Evolutionary conservation across 352 stramenopile species (phyloP).

Genomic region (Globisporangium viniferum): DNA sequence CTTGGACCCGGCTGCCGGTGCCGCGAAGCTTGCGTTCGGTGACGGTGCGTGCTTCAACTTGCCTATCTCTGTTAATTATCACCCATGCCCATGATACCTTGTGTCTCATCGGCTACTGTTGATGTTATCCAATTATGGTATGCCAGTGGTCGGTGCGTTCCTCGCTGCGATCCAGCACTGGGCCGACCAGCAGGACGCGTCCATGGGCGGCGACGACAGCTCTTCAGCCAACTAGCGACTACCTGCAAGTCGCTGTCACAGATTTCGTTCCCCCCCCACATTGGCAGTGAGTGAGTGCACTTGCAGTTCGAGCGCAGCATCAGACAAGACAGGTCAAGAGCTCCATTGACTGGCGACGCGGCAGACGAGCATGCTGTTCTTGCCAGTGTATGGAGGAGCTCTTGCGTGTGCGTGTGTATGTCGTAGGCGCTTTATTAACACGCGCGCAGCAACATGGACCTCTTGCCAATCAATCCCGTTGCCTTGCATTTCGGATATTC

Average conservation of each 20-base stretch:
- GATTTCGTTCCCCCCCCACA: not conserved
- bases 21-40: constrained; percentile 75
- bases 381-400: not conserved
- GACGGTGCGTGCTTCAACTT: constrained; percentile 52
- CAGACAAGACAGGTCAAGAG: not conserved
- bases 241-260: not conserved
- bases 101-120: not conserved
- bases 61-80: not conserved
- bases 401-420: not conserved
- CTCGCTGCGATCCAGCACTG: constrained; percentile 75
- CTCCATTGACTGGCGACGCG: not conserved
- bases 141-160: constrained; percentile 69
- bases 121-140: not conserved
- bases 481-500: not conserved
- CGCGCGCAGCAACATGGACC: not conserved
- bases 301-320: not conserved
- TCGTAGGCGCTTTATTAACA: not conserved
- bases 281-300: not conserved
- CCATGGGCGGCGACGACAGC: constrained; percentile 25
- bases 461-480: not conserved
- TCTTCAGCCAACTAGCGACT: constrained; percentile 6
- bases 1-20: constrained; percentile 73
- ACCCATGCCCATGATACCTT: not conserved
- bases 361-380: not conserved
- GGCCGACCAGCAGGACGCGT: constrained; percentile 54